Evolutionary conservation across 139 green algal species (phyloP).

Genomic region (Chlamydomonas eustigma): DNA sequence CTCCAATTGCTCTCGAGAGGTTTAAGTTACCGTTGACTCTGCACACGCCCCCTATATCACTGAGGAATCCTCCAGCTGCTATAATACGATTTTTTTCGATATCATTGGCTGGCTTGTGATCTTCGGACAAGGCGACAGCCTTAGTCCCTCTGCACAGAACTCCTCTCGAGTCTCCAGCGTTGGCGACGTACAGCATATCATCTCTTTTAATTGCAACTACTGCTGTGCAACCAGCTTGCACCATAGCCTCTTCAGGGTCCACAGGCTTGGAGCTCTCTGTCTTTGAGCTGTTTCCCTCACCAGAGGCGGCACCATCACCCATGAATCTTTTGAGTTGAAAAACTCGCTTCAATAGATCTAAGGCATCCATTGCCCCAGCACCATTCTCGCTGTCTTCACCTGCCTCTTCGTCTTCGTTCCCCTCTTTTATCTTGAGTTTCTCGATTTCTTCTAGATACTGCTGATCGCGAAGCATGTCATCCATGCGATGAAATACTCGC

Average conservation of each 20-base stretch:
- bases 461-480: constrained; percentile 29
- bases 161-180: constrained; percentile 84
- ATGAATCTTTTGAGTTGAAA: constrained; percentile 55
- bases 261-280: neutral
- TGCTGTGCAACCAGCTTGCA: constrained; percentile 78
- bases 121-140: constrained; percentile 68
- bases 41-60: constrained; percentile 41
- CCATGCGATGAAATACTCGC: constrained; percentile 76
- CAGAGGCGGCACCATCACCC: constrained; percentile 9
- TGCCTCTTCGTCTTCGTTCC: constrained; percentile 29
- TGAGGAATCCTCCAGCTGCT: constrained; percentile 64
- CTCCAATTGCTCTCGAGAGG: constrained; percentile 90
- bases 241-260: constrained; percentile 28
- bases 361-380: constrained; percentile 38
- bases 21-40: constrained; percentile 95
- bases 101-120: constrained; percentile 82
- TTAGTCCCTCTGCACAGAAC: constrained; percentile 65
- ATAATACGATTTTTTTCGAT: constrained; percentile 74
- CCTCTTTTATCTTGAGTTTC: constrained; percentile 48
- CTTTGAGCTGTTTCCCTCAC: neutral
- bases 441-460: constrained; percentile 45
- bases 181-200: constrained; percentile 78
- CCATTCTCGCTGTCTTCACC: constrained; percentile 27
- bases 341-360: constrained; percentile 57
- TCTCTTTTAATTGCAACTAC: constrained; percentile 78